Evolutionary conservation across 768 basidiomycete species (phyloP).

Genomic region (Phanerochaete sordida): DNA sequence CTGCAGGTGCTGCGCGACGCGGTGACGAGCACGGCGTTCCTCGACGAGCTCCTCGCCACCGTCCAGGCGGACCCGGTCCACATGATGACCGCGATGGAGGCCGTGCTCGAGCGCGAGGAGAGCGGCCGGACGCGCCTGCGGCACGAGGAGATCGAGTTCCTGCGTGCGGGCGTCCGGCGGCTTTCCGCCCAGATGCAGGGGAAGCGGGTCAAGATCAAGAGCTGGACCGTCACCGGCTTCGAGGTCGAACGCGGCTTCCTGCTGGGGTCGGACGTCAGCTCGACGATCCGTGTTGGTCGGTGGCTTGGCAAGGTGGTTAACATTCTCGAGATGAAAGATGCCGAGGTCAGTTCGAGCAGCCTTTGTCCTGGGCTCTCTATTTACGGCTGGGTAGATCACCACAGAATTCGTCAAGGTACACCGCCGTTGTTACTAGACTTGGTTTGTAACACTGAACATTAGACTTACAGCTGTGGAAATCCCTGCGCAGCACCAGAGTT

Average conservation of each 20-base stretch:
- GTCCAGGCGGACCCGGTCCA: background rate
- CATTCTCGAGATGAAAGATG: background rate
- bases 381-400: background rate
- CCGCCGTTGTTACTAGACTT: background rate
- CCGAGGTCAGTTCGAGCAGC: background rate
- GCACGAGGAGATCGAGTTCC: background rate
- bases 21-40: background rate
- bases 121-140: background rate
- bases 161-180: background rate
- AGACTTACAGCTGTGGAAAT: background rate
- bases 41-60: background rate
- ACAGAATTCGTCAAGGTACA: background rate
- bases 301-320: background rate
- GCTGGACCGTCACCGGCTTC: background rate
- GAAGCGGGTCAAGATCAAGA: background rate
- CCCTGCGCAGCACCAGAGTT: background rate
- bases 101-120: conserved; percentile 3
- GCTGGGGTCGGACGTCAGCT: background rate
- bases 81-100: conserved; percentile 2
- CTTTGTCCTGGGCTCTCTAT: background rate
- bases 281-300: background rate
- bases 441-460: background rate
- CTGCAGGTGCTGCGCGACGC: background rate
- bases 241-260: conserved; percentile 3
- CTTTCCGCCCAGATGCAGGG: background rate